These are phyloP conservation scores for Leucaena leucocephala DNA, from an alignment of 306 rosid species.

Conservation along the genomic window DNA sequence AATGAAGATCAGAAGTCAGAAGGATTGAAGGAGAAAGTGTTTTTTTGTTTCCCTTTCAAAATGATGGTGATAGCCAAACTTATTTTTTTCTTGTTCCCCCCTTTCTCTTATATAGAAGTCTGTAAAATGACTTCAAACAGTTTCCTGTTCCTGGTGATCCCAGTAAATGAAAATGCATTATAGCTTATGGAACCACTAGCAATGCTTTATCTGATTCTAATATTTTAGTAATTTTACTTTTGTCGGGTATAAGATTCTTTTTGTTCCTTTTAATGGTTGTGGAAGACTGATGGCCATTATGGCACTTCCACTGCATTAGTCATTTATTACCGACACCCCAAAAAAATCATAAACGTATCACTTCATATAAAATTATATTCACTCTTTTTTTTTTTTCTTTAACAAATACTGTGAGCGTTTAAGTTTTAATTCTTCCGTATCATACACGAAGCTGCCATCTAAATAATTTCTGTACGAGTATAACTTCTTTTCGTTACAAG, in stretches of 20 bases:
- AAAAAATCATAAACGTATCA: not conserved
- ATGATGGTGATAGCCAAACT: conserved; percentile 22
- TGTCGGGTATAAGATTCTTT: not conserved
- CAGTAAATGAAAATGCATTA: conserved; percentile 21
- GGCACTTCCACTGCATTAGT: not conserved
- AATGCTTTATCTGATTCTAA: conserved; percentile 31
- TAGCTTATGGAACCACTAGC: conserved; percentile 22
- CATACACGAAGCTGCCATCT: not conserved
- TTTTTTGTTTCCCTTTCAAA: conserved; percentile 13
- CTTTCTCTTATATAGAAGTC: conserved; percentile 16
- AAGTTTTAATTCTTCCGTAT: too few relatives aligned
- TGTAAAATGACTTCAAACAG: conserved; percentile 12
- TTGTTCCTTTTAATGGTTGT: not conserved
- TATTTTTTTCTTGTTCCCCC: conserved; percentile 31
- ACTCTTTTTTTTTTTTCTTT: too few relatives aligned
- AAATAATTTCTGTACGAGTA: too few relatives aligned
- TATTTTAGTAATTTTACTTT: not conserved
- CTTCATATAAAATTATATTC: not conserved
- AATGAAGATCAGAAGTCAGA: conserved; percentile 18
- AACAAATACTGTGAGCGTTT: too few relatives aligned
- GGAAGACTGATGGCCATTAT: not conserved
- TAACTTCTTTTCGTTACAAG: too few relatives aligned
- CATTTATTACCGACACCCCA: not conserved
- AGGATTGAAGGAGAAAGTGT: conserved; percentile 9
- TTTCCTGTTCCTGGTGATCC: conserved; percentile 8